A percentile compares a stretch with the other conserved stretches of the same genome.
Conservation (phyloP, 2,329 filamentous ascomycete genomes). For the Botrytis aclada region DNA sequence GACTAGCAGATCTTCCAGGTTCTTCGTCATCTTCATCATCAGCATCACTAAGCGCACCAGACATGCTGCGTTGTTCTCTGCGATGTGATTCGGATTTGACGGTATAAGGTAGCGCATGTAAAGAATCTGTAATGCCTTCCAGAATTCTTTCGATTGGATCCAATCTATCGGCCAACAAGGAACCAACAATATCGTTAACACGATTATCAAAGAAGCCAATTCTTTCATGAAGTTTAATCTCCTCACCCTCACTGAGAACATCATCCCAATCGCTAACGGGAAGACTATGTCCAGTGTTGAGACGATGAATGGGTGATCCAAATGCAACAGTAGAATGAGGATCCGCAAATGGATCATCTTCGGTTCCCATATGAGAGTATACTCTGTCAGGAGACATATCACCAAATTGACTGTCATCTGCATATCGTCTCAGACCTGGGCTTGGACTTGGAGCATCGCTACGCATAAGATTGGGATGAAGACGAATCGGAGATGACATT, state of each 20-base stretch:
- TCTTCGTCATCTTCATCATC: constrained; percentile 79
- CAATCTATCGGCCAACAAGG: constrained; percentile 71
- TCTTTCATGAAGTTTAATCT: constrained; percentile 76
- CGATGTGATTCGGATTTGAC: constrained; percentile 54
- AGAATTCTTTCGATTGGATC: constrained; percentile 79
- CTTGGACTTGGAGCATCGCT: constrained; percentile 74
- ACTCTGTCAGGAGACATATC: constrained; percentile 41
- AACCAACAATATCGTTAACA: constrained; percentile 81
- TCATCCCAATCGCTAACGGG: constrained; percentile 91
- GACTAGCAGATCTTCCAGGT: constrained; percentile 69
- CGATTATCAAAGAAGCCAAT: constrained; percentile 88
- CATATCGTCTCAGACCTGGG: constrained; percentile 46
- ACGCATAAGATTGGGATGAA: constrained; percentile 53
- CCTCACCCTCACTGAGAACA: constrained; percentile 76
- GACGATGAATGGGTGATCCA: constrained; percentile 57
- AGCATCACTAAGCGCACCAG: constrained; percentile 77
- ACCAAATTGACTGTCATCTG: constrained; percentile 4
- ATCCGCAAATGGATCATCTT: constrained; percentile 36
- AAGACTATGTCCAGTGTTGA: constrained; percentile 61
- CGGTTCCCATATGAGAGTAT: constrained; percentile 47
- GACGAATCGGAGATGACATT: constrained; percentile 51
- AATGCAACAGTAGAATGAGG: constrained; percentile 43
- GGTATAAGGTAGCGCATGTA: constrained; percentile 52
- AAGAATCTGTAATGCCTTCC: constrained; percentile 67
- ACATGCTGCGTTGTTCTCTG: constrained; percentile 62